Evolutionary conservation across 768 basidiomycete genomes (phyloP).

Genomic region (Cubamyces lactineus): DNA sequence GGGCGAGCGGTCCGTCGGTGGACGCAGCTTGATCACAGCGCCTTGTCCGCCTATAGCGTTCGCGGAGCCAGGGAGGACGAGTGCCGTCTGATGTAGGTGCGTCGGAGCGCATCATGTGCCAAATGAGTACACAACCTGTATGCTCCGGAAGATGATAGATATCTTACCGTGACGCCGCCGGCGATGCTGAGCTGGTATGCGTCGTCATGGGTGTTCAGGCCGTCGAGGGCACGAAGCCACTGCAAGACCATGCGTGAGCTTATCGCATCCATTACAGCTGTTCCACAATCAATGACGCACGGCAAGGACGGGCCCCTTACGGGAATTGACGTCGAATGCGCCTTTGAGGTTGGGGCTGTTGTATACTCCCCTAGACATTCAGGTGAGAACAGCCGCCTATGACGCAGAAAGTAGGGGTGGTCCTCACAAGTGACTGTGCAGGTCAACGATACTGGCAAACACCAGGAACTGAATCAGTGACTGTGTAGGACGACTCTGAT

Average conservation of each 20-base stretch:
- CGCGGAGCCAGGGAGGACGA: conserved; percentile 75
- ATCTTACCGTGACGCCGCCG: conserved; percentile 68
- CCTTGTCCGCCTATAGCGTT: conserved; percentile 65
- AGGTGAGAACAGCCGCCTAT: conserved; percentile 39
- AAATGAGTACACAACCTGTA: not conserved
- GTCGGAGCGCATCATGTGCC: not conserved
- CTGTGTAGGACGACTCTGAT: not conserved
- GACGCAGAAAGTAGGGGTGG: conserved; percentile 36
- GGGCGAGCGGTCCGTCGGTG: conserved; percentile 69
- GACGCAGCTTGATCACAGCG: conserved; percentile 77
- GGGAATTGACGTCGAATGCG: conserved; percentile 48
- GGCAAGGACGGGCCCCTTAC: conserved; percentile 38
- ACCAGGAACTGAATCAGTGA: not conserved
- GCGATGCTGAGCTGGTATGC: conserved; percentile 70
- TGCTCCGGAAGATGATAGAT: not conserved
- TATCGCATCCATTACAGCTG: too few species aligned
- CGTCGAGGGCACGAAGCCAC: conserved; percentile 78
- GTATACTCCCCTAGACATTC: conserved; percentile 8
- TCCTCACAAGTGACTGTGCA: conserved; percentile 25
- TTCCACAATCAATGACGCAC: conserved; percentile 35
- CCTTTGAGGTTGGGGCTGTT: conserved; percentile 34
- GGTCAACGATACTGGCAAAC: conserved; percentile 20
- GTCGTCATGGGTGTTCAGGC: conserved; percentile 79
- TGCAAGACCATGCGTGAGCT: not conserved
- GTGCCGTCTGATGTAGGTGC: conserved; percentile 45